A percentile compares a stretch with the other conserved stretches of the same genome.
Evolutionary conservation across 2,329 filamentous ascomycete genomes (phyloP).

Genomic region (Alternaria sp.): DNA sequence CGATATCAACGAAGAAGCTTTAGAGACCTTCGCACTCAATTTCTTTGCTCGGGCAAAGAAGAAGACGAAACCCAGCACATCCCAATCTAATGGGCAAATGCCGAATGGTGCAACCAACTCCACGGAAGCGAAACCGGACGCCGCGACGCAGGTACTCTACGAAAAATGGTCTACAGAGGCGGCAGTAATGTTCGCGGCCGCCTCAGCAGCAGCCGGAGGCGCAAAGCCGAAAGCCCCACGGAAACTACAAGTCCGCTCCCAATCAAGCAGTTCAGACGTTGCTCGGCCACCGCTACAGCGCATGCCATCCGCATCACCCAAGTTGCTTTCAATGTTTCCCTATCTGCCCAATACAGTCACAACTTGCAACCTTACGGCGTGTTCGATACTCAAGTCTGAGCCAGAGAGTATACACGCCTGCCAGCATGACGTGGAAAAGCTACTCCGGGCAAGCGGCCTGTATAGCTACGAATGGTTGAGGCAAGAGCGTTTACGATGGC

Average conservation of each 20-base stretch:
- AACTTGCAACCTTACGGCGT: slow-evolving; percentile 30
- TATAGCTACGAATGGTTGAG: slow-evolving; percentile 46
- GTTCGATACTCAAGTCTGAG: slow-evolving; percentile 31
- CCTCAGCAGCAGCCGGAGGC: slow-evolving; percentile 29
- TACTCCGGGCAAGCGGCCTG: slow-evolving; percentile 38
- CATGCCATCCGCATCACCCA: slow-evolving; percentile 37
- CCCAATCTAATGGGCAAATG: neutral
- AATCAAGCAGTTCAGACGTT: slow-evolving; percentile 24
- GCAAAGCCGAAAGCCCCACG: slow-evolving; percentile 20
- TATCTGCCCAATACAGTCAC: slow-evolving; percentile 34
- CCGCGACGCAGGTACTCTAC: slow-evolving; percentile 34
- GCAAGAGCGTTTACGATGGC: slow-evolving; percentile 45
- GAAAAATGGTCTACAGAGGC: slow-evolving; percentile 39
- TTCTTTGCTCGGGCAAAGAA: slow-evolving; percentile 33
- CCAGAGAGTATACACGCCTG: slow-evolving; percentile 37
- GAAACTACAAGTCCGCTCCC: slow-evolving; percentile 40
- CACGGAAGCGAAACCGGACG: slow-evolving; percentile 17
- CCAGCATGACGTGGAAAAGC: slow-evolving; percentile 41
- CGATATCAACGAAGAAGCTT: slow-evolving; percentile 40
- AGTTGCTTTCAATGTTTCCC: slow-evolving; percentile 36
- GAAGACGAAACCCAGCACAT: slow-evolving; percentile 22
- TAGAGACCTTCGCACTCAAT: slow-evolving; percentile 39
- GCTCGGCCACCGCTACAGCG: slow-evolving; percentile 32
- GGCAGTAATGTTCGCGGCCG: slow-evolving; percentile 33
- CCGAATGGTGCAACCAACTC: neutral